Percentiles rank a stretch among this genome's conserved stretches.
Evolutionary conservation across 495 filamentous ascomycete species (phyloP).

Genomic region (Penicillium egyptiacum): DNA sequence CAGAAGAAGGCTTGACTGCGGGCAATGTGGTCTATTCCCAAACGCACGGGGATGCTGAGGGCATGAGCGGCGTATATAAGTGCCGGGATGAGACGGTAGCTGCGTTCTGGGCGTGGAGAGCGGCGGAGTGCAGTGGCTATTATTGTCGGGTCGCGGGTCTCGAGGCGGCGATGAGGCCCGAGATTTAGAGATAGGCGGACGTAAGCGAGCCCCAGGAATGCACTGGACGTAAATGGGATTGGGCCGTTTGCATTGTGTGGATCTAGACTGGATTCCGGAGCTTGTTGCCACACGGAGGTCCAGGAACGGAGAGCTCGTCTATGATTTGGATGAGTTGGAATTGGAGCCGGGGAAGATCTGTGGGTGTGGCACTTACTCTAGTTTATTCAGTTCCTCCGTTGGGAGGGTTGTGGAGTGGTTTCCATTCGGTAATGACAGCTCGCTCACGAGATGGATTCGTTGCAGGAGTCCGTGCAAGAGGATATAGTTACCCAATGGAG

Average conservation of each 20-base stretch:
- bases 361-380: slow-evolving; percentile 27
- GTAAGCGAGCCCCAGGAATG: slow-evolving; percentile 42
- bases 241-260: slow-evolving; percentile 44
- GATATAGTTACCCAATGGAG: slow-evolving; percentile 43
- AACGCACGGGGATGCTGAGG: slow-evolving; percentile 41
- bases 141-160: slow-evolving; percentile 36
- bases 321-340: not conserved
- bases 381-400: slow-evolving; percentile 41
- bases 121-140: slow-evolving; percentile 37
- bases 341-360: not conserved
- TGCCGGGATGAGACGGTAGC: slow-evolving; percentile 39
- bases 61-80: slow-evolving; percentile 43
- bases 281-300: slow-evolving; percentile 46
- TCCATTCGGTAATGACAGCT: slow-evolving; percentile 40
- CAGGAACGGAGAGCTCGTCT: slow-evolving; percentile 42
- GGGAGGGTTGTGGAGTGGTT: slow-evolving; percentile 34
- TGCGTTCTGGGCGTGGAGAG: slow-evolving; percentile 37
- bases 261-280: slow-evolving; percentile 44
- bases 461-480: slow-evolving; percentile 43
- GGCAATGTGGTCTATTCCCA: slow-evolving; percentile 47
- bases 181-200: slow-evolving; percentile 41
- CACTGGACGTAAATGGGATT: slow-evolving; percentile 43
- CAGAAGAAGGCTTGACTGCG: slow-evolving; percentile 50
- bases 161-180: slow-evolving; percentile 39
- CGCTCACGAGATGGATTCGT: slow-evolving; percentile 41